Evolutionary conservation across 768 basidiomycete species (phyloP), one percentile per base, ranked within the genome.

Genomic region (Chalciporus piperatus): DNA sequence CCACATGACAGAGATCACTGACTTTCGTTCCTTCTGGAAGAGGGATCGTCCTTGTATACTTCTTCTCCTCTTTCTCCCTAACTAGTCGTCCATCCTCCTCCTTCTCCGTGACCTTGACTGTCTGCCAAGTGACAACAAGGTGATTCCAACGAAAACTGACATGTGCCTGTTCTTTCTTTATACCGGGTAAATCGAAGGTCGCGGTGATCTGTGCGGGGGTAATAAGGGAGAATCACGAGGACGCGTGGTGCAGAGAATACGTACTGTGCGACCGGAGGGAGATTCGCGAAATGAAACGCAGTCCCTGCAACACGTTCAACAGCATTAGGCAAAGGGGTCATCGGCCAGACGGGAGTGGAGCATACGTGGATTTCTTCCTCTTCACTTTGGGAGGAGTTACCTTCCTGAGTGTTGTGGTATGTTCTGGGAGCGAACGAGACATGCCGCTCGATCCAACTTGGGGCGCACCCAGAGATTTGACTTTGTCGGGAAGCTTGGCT

Each of bases 1-100:
- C n/a, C 10, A 41, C 16, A 35, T 23, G 11, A 25, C 39, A 27
- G 41, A 47, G 30, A 10, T 33, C 11, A 62, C 79, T 66, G 58
- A 85, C 86, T 65, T 76, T 82, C 19, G 88, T 87, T 41, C 84
- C 87, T 52, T 88, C 84, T 12, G 88, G 85, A 14, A 90, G 68
- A 10, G 87, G 85, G 35, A 88, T 76, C 22, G 82, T 84, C 54
- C 87, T 77, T 54, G 82, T 81, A 58, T 80, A 81, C 58, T 79
- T 79, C 61, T 76, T 81, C 65, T 86, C 80, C 47, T 80, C 73
- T 48, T 81, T 72, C 58, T 89, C 87, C 50, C 84, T 74, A 27
- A 86, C 72, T n/a, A 82, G 62, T 12, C 77, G 73, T 19, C 78
- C 83, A 19, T 76, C 76, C 54, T 89, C 85, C 56, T 80, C 76